Evolutionary conservation across 2,329 filamentous ascomycete species (phyloP), one percentile per base, ranked within the genome.

Genomic region (Stagonosporopsis chrysanthemi): DNA sequence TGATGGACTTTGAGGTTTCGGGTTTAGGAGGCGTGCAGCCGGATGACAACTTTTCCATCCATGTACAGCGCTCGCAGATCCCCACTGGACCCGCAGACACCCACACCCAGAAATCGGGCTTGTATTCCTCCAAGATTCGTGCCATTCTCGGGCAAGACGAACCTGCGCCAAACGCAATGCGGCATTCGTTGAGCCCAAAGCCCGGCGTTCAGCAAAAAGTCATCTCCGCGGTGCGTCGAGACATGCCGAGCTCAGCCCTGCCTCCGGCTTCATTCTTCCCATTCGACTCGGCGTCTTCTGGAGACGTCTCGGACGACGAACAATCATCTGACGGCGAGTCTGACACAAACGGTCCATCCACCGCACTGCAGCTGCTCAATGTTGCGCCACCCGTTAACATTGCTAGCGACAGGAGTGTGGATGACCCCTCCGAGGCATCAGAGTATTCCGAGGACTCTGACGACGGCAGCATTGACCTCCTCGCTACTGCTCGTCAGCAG

Each of bases 171-270:
- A 29, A 50, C 22, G 19, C 47, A 29, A 50, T 28, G 39, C 48
- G 24, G 51, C 58, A 28, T 48, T 56, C 4, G 14, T 52, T 11
- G 60, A 56, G 14, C 49, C 56, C 33, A 26, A 64, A 61, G 36
- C 56, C 57, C 2, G 50, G 69, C 1, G 80, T 97, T 87, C 54
- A 84, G 75, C 22, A 96, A 78, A 22, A 93, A 81, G 69, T 88
- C 81, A 39, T 89, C 78, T 63, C 91, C 81, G 55, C 90, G 78
- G 60, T 94, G 84, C 55, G 89, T 81, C 46, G 94, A 79, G 47
- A 94, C 82, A 44, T 82, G 6, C 77, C 78, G 0, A 78, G 73
- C 12, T 81, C 80, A 0, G 52, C 64, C 7, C 72, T 83, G 1
- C 81, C 81, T 2, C 78, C 79, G 1, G 76, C 80, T 0, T 78